Conservation (phyloP, 2,329 filamentous ascomycete species). For the Lachnellula arida region DNA sequence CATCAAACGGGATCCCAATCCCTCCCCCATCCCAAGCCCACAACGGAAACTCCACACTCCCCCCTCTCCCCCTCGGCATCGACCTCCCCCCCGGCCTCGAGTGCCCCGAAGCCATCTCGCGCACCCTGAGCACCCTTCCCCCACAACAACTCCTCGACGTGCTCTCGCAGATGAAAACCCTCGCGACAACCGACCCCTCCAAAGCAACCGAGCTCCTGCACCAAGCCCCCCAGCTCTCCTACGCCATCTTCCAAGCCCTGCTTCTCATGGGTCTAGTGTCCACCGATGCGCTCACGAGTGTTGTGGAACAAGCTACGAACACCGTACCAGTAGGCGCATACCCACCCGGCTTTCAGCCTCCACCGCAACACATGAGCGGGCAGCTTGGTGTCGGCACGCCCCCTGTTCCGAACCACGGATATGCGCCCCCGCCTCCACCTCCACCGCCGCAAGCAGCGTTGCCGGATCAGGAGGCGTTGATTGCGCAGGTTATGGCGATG, state of each 20-base stretch:
- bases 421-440: conserved; percentile 21
- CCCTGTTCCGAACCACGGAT: conserved; percentile 38
- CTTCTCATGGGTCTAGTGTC: conserved; percentile 91
- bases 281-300: conserved; percentile 72
- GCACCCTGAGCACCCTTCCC: conserved; percentile 81
- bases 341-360: conserved; percentile 34
- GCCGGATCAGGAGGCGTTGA: conserved; percentile 64
- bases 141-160: conserved; percentile 89
- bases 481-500: conserved; percentile 77
- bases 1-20: conserved; percentile 34
- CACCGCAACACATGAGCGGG: conserved; percentile 35
- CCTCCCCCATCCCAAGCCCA: conserved; percentile 27
- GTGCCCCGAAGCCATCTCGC: conserved; percentile 86
- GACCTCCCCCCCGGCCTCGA: conserved; percentile 79
- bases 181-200: conserved; percentile 75
- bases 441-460: conserved; percentile 44
- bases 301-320: conserved; percentile 56
- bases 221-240: conserved; percentile 87
- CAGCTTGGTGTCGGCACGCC: conserved; percentile 38
- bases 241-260: conserved; percentile 91
- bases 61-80: conserved; percentile 77
- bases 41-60: conserved; percentile 52
- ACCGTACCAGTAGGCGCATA: conserved; percentile 40
- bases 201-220: conserved; percentile 82
- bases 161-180: conserved; percentile 86